Evolutionary conservation across 371 early-diverging fungal genomes (phyloP).

Genomic region (Mucor plumbeus): DNA sequence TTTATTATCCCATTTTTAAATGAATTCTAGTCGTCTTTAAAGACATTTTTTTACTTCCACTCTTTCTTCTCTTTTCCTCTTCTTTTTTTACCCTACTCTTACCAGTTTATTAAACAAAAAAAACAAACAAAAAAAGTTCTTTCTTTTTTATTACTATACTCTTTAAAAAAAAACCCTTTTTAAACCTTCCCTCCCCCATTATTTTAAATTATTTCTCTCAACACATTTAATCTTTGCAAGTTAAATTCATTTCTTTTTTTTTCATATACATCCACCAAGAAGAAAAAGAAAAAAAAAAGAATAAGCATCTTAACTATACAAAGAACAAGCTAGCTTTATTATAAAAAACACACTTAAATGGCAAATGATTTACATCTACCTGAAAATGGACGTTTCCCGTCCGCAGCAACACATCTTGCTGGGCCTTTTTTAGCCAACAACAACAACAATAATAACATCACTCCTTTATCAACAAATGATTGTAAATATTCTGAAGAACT

Average conservation of each 20-base stretch:
- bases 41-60: slow-evolving; percentile 6
- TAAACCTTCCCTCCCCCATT: background rate
- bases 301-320: slow-evolving; percentile 11
- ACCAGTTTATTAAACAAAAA: too few relatives aligned
- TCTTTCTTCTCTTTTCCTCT: background rate
- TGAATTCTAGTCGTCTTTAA: slow-evolving; percentile 16
- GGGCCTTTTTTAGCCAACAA: background rate
- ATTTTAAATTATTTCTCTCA: slow-evolving; percentile 14
- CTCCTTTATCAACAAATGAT: background rate
- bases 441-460: background rate
- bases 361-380: slow-evolving; percentile 17
- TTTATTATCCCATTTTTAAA: background rate
- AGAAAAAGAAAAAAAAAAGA: slow-evolving; percentile 23
- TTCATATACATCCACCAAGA: slow-evolving; percentile 10
- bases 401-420: slow-evolving; percentile 12
- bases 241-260: slow-evolving; percentile 17
- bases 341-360: slow-evolving; percentile 11
- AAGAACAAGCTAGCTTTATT: slow-evolving; percentile 2
- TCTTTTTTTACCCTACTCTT: background rate
- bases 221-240: slow-evolving; percentile 10
- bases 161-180: slow-evolving; percentile 7
- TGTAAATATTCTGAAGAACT: slow-evolving; percentile 27
- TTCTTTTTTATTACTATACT: slow-evolving; percentile 5
- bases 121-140: background rate
- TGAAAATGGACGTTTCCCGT: slow-evolving; percentile 8